Percentiles rank a stretch among this genome's conserved stretches.
phyloP scores from a whole-genome alignment of 2,329 filamentous ascomycete genomes.

The Endocalyx cinctus region DNA sequence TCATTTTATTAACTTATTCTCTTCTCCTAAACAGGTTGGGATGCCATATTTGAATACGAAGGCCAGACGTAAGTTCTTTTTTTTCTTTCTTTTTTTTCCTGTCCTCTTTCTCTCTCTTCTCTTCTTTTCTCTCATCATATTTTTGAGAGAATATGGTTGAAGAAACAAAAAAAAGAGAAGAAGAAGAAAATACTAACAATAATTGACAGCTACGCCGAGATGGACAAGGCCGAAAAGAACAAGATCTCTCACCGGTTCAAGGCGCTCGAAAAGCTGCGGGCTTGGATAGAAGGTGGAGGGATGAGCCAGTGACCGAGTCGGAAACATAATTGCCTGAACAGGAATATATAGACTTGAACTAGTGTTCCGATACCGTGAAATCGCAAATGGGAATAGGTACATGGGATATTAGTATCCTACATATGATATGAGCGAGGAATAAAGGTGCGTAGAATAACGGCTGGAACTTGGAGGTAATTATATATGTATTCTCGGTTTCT shows the following conservation, averaged over 20 bases:
- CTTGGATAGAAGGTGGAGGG: slow-evolving; percentile 60
- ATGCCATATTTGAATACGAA: slow-evolving; percentile 91
- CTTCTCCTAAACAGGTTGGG: too few species aligned
- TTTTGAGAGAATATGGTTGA: too few species aligned
- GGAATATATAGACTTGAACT: too few species aligned
- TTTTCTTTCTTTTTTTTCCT: background rate
- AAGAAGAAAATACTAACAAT: too few species aligned
- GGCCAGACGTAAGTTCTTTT: slow-evolving; percentile 63
- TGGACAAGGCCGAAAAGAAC: slow-evolving; percentile 86
- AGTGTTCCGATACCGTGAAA: too few species aligned
- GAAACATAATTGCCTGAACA: background rate
- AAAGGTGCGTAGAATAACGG: background rate
- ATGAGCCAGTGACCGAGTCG: slow-evolving; percentile 16
- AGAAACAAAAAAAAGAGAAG: too few species aligned
- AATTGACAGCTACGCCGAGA: slow-evolving; percentile 84
- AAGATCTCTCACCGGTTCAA: slow-evolving; percentile 85
- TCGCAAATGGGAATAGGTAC: too few species aligned
- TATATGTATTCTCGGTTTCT: too few species aligned
- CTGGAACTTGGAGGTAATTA: too few species aligned
- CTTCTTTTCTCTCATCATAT: background rate
- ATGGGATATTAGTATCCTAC: too few species aligned
- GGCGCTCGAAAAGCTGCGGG: slow-evolving; percentile 80
- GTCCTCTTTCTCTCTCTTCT: background rate
- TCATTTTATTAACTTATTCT: too few species aligned
- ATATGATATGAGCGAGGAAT: background rate